Base-by-base conservation (phyloP, 2,329 filamentous ascomycete genomes). In the Lecanicillium sp. region DNA sequence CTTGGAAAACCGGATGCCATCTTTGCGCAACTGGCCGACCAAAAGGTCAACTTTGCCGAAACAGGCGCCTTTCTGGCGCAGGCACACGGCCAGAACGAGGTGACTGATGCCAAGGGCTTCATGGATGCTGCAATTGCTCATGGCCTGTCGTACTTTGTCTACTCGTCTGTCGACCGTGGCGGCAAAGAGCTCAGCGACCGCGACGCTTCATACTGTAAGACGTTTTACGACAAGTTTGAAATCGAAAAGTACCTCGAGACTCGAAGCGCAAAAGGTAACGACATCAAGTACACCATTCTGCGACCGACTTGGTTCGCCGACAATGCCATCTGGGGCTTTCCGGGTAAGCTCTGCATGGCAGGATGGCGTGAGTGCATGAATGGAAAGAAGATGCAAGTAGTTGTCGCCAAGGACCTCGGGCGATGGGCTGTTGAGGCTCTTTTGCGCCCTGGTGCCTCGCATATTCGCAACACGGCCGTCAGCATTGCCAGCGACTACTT, bases 141-240 rank as follows among this genome's bases (percentile, higher is more conserved):
- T 28, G 62, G 62, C 4, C 67, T 79, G 20, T 59, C 65, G 25
- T 70, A 74, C 48, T 77, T 82, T 45, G 68, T 83, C 31, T 82
- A 80, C 54, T 72, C 68, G 2, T 76, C 70, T 29, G 74, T 81
- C 11, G 79, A 83, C 42, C 74, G 78, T n/a, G 75, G 75, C 19
- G 75, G 77, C 20, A 67, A 73, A 29, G 57, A 58, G 78, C 56
- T 83, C 78, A 57, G 62, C 17, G 50, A 52, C 13, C 33, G 30
- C 2, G 50, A 52, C 17, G 46, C 50, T 9, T 52, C 50, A 1
- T 50, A 52, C 27, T 44, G 49, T 47, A 51, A 51, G 47, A 51
- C 48, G 0, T 51, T 51, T n/a, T 51, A 65, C 19, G 59, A 59
- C 48, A 83, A 83, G 53, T 68, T 73, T 47, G 55, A 70, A 27